phyloP scores from a whole-genome alignment of 345 rosid species.

The Garcia nutans region DNA sequence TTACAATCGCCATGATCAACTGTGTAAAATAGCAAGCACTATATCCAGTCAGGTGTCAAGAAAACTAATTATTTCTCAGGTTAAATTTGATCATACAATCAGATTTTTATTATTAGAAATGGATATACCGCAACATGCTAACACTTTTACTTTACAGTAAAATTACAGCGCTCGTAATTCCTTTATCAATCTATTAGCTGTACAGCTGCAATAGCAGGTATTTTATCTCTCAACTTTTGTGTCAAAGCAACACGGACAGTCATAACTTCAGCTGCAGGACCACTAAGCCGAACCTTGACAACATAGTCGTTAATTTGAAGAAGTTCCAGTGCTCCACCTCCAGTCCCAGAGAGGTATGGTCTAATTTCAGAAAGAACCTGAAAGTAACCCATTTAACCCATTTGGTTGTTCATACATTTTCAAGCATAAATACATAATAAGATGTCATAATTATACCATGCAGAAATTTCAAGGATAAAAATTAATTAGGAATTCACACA shows the following conservation, averaged over 20 bases:
- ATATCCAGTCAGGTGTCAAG: background rate
- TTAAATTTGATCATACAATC: background rate
- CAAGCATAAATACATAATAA: background rate
- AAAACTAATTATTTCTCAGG: background rate
- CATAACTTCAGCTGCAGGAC: constrained; percentile 91
- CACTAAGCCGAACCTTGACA: constrained; percentile 66
- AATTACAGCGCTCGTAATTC: constrained; percentile 5
- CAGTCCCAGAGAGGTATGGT: constrained; percentile 85
- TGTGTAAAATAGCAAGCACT: background rate
- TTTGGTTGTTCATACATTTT: background rate
- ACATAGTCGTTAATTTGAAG: constrained; percentile 62
- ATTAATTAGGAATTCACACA: background rate
- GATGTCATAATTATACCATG: background rate
- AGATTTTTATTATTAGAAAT: background rate
- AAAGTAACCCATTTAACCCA: background rate
- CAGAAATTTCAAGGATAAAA: background rate
- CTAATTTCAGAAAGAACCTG: constrained; percentile 85
- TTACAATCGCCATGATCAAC: background rate
- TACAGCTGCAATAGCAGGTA: constrained; percentile 76
- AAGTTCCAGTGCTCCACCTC: constrained; percentile 84
- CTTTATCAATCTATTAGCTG: constrained; percentile 61
- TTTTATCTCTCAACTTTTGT: constrained; percentile 85
- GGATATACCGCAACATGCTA: background rate
- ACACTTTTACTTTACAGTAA: constrained; percentile 11
- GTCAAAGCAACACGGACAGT: constrained; percentile 87